These are phyloP conservation scores for Earliella scabrosa DNA, from an alignment of 1,284 basidiomycete genomes.

Conservation along the genomic window DNA sequence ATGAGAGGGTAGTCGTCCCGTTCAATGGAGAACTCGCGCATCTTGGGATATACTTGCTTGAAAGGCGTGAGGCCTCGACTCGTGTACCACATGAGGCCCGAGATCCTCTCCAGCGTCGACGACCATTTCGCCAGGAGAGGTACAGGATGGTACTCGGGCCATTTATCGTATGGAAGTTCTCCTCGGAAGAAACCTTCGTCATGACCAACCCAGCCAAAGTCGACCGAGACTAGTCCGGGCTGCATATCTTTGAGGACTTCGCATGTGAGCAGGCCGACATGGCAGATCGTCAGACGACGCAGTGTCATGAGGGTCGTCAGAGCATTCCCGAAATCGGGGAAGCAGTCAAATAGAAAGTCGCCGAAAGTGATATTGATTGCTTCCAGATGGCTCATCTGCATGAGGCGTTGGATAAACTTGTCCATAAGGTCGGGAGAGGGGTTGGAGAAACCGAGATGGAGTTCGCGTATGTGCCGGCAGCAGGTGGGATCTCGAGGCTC, in stretches of 20 bases:
- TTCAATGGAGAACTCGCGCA: not conserved
- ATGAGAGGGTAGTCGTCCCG: not conserved
- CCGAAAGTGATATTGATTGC: not conserved
- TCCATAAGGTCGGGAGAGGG: not conserved
- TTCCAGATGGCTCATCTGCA: not conserved
- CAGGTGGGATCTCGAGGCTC: not conserved
- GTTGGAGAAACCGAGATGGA: not conserved
- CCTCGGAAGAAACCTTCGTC: not conserved
- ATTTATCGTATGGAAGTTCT: too few species aligned
- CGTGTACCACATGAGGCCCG: not conserved
- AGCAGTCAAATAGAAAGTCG: too few species aligned
- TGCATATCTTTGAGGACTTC: too few species aligned
- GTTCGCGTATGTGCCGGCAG: not conserved
- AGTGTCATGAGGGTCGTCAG: too few species aligned
- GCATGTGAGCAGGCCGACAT: too few species aligned
- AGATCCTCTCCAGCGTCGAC: not conserved
- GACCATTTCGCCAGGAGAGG: not conserved
- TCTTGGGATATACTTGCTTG: not conserved
- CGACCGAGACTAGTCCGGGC: not conserved
- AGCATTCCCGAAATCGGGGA: too few species aligned
- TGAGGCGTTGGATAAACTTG: not conserved
- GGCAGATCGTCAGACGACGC: too few species aligned
- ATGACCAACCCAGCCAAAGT: not conserved
- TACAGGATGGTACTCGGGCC: not conserved
- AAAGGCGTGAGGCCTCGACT: not conserved